Conservation (phyloP, 768 basidiomycete species). For the Chiua virens region DNA sequence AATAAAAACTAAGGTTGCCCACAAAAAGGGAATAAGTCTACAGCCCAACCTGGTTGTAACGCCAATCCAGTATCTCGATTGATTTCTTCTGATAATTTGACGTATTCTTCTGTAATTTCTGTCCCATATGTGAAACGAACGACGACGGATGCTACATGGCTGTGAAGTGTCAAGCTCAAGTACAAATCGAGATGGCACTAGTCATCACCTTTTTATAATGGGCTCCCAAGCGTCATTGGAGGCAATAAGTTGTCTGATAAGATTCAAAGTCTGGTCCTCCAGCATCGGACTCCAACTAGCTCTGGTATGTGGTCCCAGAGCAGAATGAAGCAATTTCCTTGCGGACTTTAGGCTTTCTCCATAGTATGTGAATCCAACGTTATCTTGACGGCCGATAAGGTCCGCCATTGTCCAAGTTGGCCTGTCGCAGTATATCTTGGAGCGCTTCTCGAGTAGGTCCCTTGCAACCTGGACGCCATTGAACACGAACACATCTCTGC, state of each 20-base stretch:
- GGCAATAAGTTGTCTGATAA: slow-evolving; percentile 1
- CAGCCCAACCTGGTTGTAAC: slow-evolving; percentile 35
- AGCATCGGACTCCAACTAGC: slow-evolving; percentile 1
- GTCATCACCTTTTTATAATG: neutral
- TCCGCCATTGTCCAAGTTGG: slow-evolving; percentile 47
- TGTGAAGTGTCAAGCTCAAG: slow-evolving; percentile 5
- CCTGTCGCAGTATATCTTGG: slow-evolving; percentile 48
- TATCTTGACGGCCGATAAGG: slow-evolving; percentile 40
- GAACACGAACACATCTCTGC: slow-evolving; percentile 42
- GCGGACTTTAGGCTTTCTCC: slow-evolving; percentile 31
- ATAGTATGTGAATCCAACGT: slow-evolving; percentile 35
- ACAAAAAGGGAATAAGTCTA: slow-evolving; percentile 39
- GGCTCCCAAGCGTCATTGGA: neutral
- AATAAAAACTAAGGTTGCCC: too few relatives aligned
- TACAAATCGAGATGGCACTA: neutral
- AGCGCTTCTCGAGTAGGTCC: slow-evolving; percentile 47
- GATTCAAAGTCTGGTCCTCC: slow-evolving; percentile 2
- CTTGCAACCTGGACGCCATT: slow-evolving; percentile 40
- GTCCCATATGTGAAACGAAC: slow-evolving; percentile 44
- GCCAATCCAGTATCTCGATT: slow-evolving; percentile 26
- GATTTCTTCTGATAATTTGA: slow-evolving; percentile 33
- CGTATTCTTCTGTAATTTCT: slow-evolving; percentile 30
- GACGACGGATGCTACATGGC: slow-evolving; percentile 36
- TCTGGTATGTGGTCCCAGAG: slow-evolving; percentile 26
- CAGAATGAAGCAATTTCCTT: slow-evolving; percentile 40